Conservation (phyloP, 441 rosid genomes). For the Aquilaria agallochum region DNA sequence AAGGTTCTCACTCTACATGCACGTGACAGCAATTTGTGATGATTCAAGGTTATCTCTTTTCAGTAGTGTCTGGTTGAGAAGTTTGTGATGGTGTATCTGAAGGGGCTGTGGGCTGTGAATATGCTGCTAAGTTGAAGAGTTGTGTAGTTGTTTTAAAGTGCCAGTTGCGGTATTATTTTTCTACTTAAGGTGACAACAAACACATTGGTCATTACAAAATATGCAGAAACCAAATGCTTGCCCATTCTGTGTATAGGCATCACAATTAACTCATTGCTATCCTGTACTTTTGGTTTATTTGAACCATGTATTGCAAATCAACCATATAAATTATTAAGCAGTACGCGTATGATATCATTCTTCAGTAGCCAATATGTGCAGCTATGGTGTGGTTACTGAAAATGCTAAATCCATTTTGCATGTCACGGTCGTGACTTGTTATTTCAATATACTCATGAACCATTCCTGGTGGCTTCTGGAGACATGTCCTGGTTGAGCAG, state of each 20-base stretch:
- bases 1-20: slow-evolving; percentile 28
- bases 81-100: slow-evolving; percentile 23
- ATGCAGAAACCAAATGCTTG: slow-evolving; percentile 26
- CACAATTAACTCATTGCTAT: slow-evolving; percentile 27
- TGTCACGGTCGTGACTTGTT: slow-evolving; percentile 14
- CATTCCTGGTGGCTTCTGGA: slow-evolving; percentile 2
- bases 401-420: slow-evolving; percentile 9
- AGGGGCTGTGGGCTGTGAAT: slow-evolving; percentile 17
- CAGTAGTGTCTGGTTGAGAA: slow-evolving; percentile 25
- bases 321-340: slow-evolving; percentile 4
- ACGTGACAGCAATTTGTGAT: slow-evolving; percentile 28
- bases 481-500: background rate
- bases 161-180: slow-evolving; percentile 11
- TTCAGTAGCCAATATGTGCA: slow-evolving; percentile 12
- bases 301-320: slow-evolving; percentile 22
- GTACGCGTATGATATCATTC: background rate
- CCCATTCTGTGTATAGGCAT: slow-evolving; percentile 38
- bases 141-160: slow-evolving; percentile 22
- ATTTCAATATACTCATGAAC: slow-evolving; percentile 6
- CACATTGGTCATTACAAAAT: slow-evolving; percentile 29
- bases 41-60: slow-evolving; percentile 20
- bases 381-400: slow-evolving; percentile 16
- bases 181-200: slow-evolving; percentile 37
- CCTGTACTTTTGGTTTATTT: slow-evolving; percentile 37
- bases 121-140: slow-evolving; percentile 21